These are phyloP conservation scores for Entomortierella beljakovae DNA, from an alignment of 192 early-diverging fungal genomes.

Conservation along the genomic window DNA sequence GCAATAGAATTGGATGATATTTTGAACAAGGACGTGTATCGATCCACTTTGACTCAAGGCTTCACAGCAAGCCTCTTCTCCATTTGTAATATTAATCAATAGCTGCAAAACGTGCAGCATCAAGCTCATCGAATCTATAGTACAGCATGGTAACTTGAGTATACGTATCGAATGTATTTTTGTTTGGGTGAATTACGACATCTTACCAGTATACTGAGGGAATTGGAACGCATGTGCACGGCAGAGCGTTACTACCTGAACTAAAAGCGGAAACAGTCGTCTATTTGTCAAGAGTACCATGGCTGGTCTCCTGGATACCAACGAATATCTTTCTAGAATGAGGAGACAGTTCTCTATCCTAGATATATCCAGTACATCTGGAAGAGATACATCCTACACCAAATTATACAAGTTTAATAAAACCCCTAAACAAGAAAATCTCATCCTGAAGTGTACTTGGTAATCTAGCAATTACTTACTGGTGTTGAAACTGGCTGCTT, in stretches of 20 bases:
- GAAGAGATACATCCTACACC: constrained; percentile 15
- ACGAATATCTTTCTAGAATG: constrained; percentile 39
- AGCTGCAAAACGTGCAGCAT: constrained; percentile 35
- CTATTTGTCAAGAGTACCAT: constrained; percentile 6
- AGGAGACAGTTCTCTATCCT: constrained; percentile 40
- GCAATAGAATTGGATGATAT: constrained; percentile 40
- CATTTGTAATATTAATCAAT: constrained; percentile 42
- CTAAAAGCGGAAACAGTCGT: constrained; percentile 21
- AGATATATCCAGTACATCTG: constrained; percentile 35
- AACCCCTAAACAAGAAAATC: too few species aligned
- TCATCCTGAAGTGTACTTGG: not conserved
- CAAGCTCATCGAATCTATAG: constrained; percentile 39
- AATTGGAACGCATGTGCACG: constrained; percentile 43
- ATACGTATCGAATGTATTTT: too few species aligned
- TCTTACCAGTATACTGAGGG: constrained; percentile 29
- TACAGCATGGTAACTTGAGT: too few species aligned
- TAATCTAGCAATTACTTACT: constrained; percentile 3
- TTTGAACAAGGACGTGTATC: constrained; percentile 29
- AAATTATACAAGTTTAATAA: too few species aligned
- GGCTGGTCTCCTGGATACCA: constrained; percentile 17
- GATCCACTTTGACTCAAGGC: constrained; percentile 20
- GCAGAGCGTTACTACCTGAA: constrained; percentile 40
- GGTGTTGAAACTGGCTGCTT: constrained; percentile 24
- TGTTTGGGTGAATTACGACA: not conserved
- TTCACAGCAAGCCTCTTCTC: constrained; percentile 35